Evolutionary conservation across 169 alveolate genomes (phyloP).

Genomic region (Plasmodium berghei): DNA sequence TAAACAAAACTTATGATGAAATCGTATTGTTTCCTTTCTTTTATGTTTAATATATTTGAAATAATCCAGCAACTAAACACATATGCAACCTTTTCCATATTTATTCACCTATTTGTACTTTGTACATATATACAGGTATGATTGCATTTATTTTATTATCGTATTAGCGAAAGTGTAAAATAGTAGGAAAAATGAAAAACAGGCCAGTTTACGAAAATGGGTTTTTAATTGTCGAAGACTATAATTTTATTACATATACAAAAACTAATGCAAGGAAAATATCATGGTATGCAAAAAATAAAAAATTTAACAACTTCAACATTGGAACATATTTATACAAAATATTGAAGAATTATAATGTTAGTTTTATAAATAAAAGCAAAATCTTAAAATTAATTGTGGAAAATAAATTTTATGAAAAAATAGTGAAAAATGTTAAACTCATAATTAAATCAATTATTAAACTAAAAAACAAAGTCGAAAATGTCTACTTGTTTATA

Average conservation of each 20-base stretch:
- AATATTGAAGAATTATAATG: slow-evolving; percentile 21
- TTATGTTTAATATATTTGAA: too few species aligned
- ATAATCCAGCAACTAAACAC: too few species aligned
- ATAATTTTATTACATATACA: slow-evolving; percentile 42
- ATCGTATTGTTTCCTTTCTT: too few species aligned
- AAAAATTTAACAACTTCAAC: slow-evolving; percentile 25
- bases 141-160: background rate
- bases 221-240: slow-evolving; percentile 53
- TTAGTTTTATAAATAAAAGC: slow-evolving; percentile 25
- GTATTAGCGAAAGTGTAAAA: background rate
- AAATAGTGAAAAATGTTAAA: slow-evolving; percentile 30
- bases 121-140: background rate
- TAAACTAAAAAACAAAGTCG: slow-evolving; percentile 35
- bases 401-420: slow-evolving; percentile 48
- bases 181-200: slow-evolving; percentile 23
- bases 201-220: slow-evolving; percentile 28
- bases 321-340: background rate
- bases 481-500: slow-evolving; percentile 48
- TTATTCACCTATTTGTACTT: too few species aligned
- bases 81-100: too few species aligned
- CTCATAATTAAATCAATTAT: slow-evolving; percentile 20
- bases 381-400: background rate
- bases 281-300: slow-evolving; percentile 19
- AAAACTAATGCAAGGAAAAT: slow-evolving; percentile 20
- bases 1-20: too few species aligned